Evolutionary conservation across 2,329 filamentous ascomycete species (phyloP).

Genomic region (Tolypocladium tundrense): DNA sequence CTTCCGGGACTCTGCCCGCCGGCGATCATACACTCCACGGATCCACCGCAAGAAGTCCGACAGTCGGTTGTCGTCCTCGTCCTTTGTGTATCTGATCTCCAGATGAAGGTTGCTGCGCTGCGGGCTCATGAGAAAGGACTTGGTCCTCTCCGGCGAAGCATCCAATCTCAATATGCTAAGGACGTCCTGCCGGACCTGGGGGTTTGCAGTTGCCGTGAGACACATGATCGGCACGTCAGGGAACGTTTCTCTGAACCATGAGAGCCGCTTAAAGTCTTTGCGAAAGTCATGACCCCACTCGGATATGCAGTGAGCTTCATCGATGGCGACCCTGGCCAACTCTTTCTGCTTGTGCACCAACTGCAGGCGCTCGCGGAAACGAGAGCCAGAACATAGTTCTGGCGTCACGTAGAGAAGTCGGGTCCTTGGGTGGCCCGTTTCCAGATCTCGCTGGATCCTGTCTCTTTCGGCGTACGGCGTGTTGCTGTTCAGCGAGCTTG

Average conservation of each 20-base stretch:
- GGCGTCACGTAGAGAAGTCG: slow-evolving; percentile 89
- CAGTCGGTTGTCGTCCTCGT: slow-evolving; percentile 63
- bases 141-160: slow-evolving; percentile 44
- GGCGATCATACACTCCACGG: slow-evolving; percentile 58
- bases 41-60: slow-evolving; percentile 71
- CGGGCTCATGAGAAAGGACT: slow-evolving; percentile 73
- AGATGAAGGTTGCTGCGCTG: slow-evolving; percentile 80
- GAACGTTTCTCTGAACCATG: slow-evolving; percentile 74
- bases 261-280: slow-evolving; percentile 78
- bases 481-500: slow-evolving; percentile 79
- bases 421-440: slow-evolving; percentile 75
- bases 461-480: slow-evolving; percentile 56
- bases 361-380: slow-evolving; percentile 65
- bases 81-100: slow-evolving; percentile 73
- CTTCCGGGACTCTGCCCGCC: slow-evolving; percentile 47
- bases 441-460: slow-evolving; percentile 67
- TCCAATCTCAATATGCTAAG: slow-evolving; percentile 64
- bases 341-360: slow-evolving; percentile 71
- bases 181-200: slow-evolving; percentile 71
- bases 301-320: slow-evolving; percentile 94
- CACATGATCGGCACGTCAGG: slow-evolving; percentile 86
- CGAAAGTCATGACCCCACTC: slow-evolving; percentile 98
- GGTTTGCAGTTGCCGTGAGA: slow-evolving; percentile 83
- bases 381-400: slow-evolving; percentile 69
- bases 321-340: slow-evolving; percentile 78